Evolutionary conservation across 31 red algal genomes (phyloP).

Genomic region (Asparagopsis taxiformis): DNA sequence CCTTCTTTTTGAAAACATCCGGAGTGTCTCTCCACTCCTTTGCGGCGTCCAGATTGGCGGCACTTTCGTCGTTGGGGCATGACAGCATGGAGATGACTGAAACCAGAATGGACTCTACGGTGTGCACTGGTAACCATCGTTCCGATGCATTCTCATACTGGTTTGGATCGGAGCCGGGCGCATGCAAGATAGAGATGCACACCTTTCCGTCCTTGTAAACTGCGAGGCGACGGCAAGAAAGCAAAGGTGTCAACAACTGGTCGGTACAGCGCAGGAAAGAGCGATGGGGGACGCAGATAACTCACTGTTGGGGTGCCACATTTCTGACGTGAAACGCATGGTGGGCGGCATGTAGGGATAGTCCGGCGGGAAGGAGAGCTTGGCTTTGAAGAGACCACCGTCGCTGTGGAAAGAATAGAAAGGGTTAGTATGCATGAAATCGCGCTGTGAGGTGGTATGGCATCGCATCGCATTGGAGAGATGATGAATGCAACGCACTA

Average conservation of each 20-base stretch:
- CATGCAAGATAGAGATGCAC: constrained; percentile 97
- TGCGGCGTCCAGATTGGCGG: constrained; percentile 97
- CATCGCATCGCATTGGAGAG: too few species aligned
- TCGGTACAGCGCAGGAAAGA: constrained; percentile 3
- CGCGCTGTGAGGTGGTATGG: too few species aligned
- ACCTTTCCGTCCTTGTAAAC: constrained; percentile 98
- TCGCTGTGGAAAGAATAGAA: constrained; percentile 53
- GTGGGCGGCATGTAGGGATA: constrained; percentile 98
- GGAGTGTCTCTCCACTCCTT: constrained; percentile 93
- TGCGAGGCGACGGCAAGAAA: constrained; percentile 1
- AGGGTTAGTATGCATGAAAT: not conserved
- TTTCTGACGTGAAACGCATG: constrained; percentile 93
- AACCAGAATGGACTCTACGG: constrained; percentile 96
- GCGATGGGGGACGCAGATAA: not conserved
- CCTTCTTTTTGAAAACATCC: constrained; percentile 95
- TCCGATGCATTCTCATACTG: constrained; percentile 97
- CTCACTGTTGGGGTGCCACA: constrained; percentile 99
- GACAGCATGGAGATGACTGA: constrained; percentile 98
- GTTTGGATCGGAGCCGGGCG: constrained; percentile 95
- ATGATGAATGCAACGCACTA: constrained; percentile 83
- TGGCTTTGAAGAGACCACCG: constrained; percentile 97
- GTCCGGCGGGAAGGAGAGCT: constrained; percentile 90
- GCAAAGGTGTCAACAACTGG: too few species aligned
- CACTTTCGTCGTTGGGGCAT: constrained; percentile 95
- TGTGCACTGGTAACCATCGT: constrained; percentile 98